Evolutionary conservation across 768 basidiomycete species (phyloP), one percentile per base, ranked within the genome.

Genomic region (Lentinula raphanica): DNA sequence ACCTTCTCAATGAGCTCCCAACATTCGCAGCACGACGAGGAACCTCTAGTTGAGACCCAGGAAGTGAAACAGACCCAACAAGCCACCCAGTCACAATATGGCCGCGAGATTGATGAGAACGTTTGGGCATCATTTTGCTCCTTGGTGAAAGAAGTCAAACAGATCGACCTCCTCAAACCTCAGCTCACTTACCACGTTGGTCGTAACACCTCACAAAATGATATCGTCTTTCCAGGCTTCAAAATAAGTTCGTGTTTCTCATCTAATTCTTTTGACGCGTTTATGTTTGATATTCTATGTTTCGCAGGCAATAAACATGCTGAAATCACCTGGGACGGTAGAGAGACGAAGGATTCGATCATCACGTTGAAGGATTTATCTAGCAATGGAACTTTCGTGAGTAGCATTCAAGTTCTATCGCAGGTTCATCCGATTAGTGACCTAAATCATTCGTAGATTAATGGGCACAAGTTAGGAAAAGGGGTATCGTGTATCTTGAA

Each of bases 361-460:
- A 75, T 88, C 11, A 71, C 70, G 17, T 78, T 88, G 11, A 67
- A 67, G 3, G 88, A 90, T 69, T 61, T 70, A 42, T 87, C 85
- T 32, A 87, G 84, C 59, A 92, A 91, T 62, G 90, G 90, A 2
- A 90, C 90, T 11, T 90, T 79, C 68, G 85, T 84, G 67, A 68
- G 83, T 48, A 25, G 4, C 29, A 31, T 28, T n/a, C n/a, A n/a
- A n/a, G n/a, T 53, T 44, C 13, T 21, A n/a, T 19, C n/a, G 29
- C 31, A 31, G 54, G 42, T 19, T 29, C 35, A 27, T 49, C 28
- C 32, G 21, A 12, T 12, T 32, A 48, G 56, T 55, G 44, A 39
- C 28, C 32, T 5, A 8, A 11, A 17, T 11, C 29, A 13, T 19
- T 1, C 5, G 1, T 62, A 91, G 90, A 83, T 91, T 64, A 90